A percentile compares a stretch with the other conserved stretches of the same genome.
These are phyloP conservation scores for Penicillium sp. DNA, from an alignment of 2,329 filamentous ascomycete genomes.

Conservation along the genomic window DNA sequence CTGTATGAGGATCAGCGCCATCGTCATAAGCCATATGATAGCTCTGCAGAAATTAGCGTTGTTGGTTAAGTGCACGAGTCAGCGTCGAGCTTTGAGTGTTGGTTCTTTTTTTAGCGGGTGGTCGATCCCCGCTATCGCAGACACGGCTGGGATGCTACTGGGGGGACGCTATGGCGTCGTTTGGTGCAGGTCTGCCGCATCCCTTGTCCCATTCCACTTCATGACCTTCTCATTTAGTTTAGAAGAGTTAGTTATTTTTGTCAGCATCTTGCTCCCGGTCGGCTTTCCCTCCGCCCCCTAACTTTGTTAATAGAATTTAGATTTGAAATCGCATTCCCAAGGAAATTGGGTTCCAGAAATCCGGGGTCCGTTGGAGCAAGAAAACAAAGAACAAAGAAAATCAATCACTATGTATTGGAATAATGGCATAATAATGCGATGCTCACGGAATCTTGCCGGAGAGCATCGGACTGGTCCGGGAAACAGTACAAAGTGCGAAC, in stretches of 20 bases:
- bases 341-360: neutral
- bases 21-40: neutral
- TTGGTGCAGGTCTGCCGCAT: neutral
- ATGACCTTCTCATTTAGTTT: neutral
- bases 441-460: neutral
- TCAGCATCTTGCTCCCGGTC: neutral
- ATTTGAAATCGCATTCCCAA: neutral
- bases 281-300: neutral
- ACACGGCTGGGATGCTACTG: constrained; percentile 1
- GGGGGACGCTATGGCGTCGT: neutral
- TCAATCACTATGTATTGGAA: neutral
- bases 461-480: neutral
- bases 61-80: neutral
- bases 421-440: neutral
- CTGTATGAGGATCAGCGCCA: neutral
- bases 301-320: neutral
- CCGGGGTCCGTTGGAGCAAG: neutral
- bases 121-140: neutral
- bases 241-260: neutral
- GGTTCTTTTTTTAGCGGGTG: constrained; percentile 3
- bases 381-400: neutral
- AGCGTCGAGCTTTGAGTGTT: constrained; percentile 1
- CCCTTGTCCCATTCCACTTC: neutral
- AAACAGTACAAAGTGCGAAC: neutral
- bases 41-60: neutral